Conservation (phyloP, 805 yeast species). For the Phaffomyces opuntiae region DNA sequence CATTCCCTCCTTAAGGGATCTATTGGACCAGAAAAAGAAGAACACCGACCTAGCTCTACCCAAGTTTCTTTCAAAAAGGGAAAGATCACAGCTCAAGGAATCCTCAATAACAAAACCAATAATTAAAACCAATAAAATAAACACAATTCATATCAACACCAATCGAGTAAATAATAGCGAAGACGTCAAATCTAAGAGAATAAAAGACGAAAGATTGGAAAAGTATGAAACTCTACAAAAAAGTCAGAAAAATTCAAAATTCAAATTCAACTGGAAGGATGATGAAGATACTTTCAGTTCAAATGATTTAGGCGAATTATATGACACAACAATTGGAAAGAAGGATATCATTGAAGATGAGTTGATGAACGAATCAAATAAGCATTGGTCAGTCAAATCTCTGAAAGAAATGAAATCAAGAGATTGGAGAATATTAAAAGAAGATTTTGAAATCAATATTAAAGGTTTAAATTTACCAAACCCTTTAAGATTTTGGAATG, state of each 20-base stretch:
- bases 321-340: neutral
- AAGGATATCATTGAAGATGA: neutral
- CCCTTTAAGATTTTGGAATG: conserved; percentile 75
- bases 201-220: neutral
- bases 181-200: conserved; percentile 1
- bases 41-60: conserved; percentile 24
- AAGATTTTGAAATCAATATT: conserved; percentile 62
- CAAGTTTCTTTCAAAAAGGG: conserved; percentile 39
- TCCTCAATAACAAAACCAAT: neutral
- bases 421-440: conserved; percentile 86
- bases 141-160: neutral
- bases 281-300: conserved; percentile 56
- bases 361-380: conserved; percentile 8
- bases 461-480: conserved; percentile 36
- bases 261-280: conserved; percentile 63
- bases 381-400: conserved; percentile 64
- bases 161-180: neutral
- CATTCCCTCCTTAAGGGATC: conserved; percentile 32
- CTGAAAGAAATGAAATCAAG: conserved; percentile 61
- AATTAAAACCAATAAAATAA: neutral
- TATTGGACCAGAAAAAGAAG: conserved; percentile 24
- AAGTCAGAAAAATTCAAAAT: conserved; percentile 26
- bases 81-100: conserved; percentile 31
- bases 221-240: neutral
- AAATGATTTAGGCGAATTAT: conserved; percentile 19